Evolutionary conservation across 805 yeast species (phyloP).

Genomic region (Myxozyma nipponensis): DNA sequence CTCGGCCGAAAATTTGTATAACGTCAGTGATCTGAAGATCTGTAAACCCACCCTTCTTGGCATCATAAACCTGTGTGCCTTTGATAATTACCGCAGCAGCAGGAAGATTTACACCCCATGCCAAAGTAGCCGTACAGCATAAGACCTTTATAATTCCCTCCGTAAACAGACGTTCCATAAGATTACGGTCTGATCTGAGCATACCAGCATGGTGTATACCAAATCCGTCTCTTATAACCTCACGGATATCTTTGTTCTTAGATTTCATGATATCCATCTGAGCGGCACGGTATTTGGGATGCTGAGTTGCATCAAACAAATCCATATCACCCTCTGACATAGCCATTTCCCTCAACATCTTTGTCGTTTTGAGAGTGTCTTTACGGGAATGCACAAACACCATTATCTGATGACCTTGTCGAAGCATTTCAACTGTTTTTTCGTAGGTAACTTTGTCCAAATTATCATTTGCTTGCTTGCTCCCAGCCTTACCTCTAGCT

Average conservation of each 20-base stretch:
- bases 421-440: conserved; percentile 63
- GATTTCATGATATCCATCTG: conserved; percentile 63
- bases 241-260: conserved; percentile 73
- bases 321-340: conserved; percentile 53
- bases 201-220: conserved; percentile 98
- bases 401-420: conserved; percentile 72
- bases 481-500: conserved; percentile 79
- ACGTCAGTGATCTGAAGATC: conserved; percentile 96
- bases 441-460: conserved; percentile 74
- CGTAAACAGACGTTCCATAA: conserved; percentile 82
- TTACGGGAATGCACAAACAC: conserved; percentile 93
- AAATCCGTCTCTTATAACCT: conserved; percentile 74
- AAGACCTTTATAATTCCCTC: conserved; percentile 83
- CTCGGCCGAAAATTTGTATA: conserved; percentile 97
- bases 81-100: conserved; percentile 96
- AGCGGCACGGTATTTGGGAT: conserved; percentile 39
- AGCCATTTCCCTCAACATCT: conserved; percentile 66
- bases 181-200: conserved; percentile 82
- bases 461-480: conserved; percentile 50
- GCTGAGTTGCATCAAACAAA: conserved; percentile 43
- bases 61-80: conserved; percentile 93
- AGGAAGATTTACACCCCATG: conserved; percentile 99
- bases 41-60: conserved; percentile 89
- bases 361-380: conserved; percentile 82
- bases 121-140: conserved; percentile 94